Evolutionary conservation across 345 rosid genomes (phyloP).

Genomic region (Salix dunnii): DNA sequence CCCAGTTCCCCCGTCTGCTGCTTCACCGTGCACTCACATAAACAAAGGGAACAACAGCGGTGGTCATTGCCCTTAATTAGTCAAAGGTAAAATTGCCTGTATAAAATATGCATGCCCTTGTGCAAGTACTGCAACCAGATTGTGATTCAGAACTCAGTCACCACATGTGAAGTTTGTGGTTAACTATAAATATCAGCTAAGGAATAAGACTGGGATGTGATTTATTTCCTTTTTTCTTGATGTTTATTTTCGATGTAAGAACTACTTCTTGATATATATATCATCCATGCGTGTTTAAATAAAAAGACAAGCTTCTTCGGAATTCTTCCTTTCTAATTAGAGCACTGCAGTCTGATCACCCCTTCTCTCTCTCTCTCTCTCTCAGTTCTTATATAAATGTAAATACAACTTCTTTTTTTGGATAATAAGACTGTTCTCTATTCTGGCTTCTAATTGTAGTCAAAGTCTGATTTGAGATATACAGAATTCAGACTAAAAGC

Average conservation of each 20-base stretch:
- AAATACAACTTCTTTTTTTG: too few relatives aligned
- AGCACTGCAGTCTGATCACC: not conserved
- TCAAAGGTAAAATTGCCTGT: not conserved
- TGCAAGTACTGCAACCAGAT: not conserved
- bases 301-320: too few relatives aligned
- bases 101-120: not conserved
- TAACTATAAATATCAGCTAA: too few relatives aligned
- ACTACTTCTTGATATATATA: not conserved
- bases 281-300: not conserved
- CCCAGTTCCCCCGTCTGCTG: not conserved
- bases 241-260: not conserved
- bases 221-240: not conserved
- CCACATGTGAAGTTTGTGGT: not conserved
- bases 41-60: not conserved
- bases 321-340: not conserved
- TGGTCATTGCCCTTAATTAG: not conserved
- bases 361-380: too few relatives aligned
- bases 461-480: not conserved
- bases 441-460: not conserved
- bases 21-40: not conserved
- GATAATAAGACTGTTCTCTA: not conserved
- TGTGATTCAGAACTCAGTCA: not conserved
- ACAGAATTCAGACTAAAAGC: not conserved
- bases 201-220: not conserved
- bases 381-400: too few relatives aligned